Evolutionary conservation across 805 yeast species (phyloP).

Genomic region (Monosporozyma aerobia): DNA sequence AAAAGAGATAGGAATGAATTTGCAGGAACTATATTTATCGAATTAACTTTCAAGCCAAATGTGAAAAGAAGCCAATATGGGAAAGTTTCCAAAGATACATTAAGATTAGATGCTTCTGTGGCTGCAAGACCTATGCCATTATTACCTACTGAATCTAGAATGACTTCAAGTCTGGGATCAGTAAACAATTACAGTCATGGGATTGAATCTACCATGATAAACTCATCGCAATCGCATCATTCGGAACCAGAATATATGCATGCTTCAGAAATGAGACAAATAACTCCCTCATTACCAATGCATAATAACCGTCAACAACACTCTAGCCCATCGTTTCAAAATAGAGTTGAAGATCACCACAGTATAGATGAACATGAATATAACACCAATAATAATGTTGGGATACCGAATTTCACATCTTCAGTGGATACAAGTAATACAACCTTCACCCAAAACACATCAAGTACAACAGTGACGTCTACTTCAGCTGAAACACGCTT

Average conservation of each 20-base stretch:
- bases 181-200: not conserved
- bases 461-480: slow-evolving; percentile 14
- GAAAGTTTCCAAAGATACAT: slow-evolving; percentile 10
- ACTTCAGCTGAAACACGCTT: slow-evolving; percentile 28
- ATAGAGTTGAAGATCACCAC: not conserved
- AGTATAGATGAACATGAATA: not conserved
- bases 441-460: slow-evolving; percentile 14
- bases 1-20: slow-evolving; percentile 50
- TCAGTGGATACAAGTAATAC: slow-evolving; percentile 22
- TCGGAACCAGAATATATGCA: slow-evolving; percentile 14
- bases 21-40: slow-evolving; percentile 84
- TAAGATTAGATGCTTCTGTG: slow-evolving; percentile 20
- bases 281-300: slow-evolving; percentile 13
- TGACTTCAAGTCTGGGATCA: not conserved
- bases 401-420: slow-evolving; percentile 11
- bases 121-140: slow-evolving; percentile 28
- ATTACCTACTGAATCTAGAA: slow-evolving; percentile 17
- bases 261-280: slow-evolving; percentile 22
- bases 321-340: not conserved
- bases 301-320: not conserved
- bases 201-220: not conserved
- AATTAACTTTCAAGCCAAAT: slow-evolving; percentile 80
- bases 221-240: not conserved
- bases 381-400: slow-evolving; percentile 1
- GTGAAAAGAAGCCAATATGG: not conserved